A percentile compares a stretch with the other conserved stretches of the same genome.
Evolutionary conservation across 139 green algal species (phyloP).

Genomic region (Volvox africanus): DNA sequence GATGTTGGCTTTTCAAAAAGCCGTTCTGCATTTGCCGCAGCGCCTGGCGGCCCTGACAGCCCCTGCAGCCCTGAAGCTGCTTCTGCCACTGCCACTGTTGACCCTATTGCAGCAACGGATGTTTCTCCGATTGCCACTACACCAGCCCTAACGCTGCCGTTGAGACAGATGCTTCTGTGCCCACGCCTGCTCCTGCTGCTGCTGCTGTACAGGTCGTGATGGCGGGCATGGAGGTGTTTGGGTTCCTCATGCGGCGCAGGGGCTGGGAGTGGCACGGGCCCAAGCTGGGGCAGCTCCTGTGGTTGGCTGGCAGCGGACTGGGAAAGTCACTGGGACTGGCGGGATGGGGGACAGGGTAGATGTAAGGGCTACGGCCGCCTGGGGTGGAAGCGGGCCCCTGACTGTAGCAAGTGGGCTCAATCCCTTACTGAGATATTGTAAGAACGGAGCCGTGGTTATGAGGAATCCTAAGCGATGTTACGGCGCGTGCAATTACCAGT

Average conservation of each 20-base stretch:
- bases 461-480: too few species aligned
- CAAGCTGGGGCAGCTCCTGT: slow-evolving; percentile 38
- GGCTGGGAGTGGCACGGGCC: slow-evolving; percentile 33
- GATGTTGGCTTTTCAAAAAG: not conserved
- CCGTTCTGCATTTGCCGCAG: not conserved
- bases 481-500: too few species aligned
- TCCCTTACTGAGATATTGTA: too few species aligned
- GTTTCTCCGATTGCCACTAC: not conserved
- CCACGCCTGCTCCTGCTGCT: not conserved
- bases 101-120: not conserved
- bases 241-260: slow-evolving; percentile 17
- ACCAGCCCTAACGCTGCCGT: too few species aligned
- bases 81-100: not conserved
- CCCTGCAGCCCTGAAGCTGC: not conserved
- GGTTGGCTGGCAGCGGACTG: not conserved
- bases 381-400: not conserved
- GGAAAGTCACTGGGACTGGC: not conserved
- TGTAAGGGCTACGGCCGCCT: not conserved
- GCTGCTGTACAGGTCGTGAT: slow-evolving; percentile 26
- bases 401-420: not conserved
- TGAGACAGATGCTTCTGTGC: not conserved
- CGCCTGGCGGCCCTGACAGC: not conserved
- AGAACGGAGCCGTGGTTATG: too few species aligned
- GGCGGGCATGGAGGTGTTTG: slow-evolving; percentile 41
- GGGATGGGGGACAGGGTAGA: not conserved